These are phyloP conservation scores for Scheffersomyces titani DNA, from an alignment of 1,139 yeast genomes.

Conservation along the genomic window DNA sequence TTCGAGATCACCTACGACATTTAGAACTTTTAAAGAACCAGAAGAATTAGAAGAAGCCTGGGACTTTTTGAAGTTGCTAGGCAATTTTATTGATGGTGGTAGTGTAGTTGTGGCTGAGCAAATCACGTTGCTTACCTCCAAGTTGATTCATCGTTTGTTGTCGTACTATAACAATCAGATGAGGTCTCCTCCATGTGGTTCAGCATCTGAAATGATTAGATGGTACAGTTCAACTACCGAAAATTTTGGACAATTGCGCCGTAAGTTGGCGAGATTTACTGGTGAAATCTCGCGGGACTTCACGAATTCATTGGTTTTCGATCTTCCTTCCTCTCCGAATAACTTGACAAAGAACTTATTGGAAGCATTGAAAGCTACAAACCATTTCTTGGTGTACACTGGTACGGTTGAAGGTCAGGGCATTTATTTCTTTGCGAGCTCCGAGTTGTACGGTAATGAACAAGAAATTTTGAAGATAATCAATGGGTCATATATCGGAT, in stretches of 20 bases:
- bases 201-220: conserved; percentile 63
- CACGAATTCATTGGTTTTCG: conserved; percentile 73
- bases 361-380: conserved; percentile 58
- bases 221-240: conserved; percentile 87
- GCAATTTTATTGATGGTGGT: conserved; percentile 75
- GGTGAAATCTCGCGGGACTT: conserved; percentile 69
- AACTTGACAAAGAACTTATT: conserved; percentile 57
- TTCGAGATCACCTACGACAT: conserved; percentile 60
- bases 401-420: conserved; percentile 77
- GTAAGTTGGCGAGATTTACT: conserved; percentile 80
- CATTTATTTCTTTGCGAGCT: conserved; percentile 68
- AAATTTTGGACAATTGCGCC: conserved; percentile 79
- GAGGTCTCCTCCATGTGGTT: conserved; percentile 52
- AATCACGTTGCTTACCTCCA: conserved; percentile 63
- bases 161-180: conserved; percentile 74
- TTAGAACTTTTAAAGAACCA: conserved; percentile 88
- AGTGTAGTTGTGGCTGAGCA: conserved; percentile 81
- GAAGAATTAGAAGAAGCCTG: conserved; percentile 84
- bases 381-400: conserved; percentile 79
- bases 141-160: conserved; percentile 67
- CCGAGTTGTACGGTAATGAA: conserved; percentile 51
- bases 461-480: conserved; percentile 43
- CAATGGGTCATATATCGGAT: conserved; percentile 46
- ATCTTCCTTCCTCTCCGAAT: conserved; percentile 50
- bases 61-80: conserved; percentile 72